Conservation (phyloP, 2,329 filamentous ascomycete genomes). For the Fusarium newnesense region DNA sequence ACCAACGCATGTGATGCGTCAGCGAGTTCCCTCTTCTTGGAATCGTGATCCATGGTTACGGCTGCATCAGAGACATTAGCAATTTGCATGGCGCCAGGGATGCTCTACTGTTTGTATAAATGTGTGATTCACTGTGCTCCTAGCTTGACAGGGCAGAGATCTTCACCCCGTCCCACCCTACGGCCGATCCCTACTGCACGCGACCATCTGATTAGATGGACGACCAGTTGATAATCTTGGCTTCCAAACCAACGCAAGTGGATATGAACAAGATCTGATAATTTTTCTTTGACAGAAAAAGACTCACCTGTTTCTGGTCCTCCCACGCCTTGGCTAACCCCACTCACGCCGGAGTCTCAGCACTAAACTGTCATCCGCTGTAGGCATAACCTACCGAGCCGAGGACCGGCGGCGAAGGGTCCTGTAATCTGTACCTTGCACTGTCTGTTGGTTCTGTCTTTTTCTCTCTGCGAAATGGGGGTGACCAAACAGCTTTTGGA, state of each 20-base stretch:
- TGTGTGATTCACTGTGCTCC: not conserved
- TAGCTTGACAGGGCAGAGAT: not conserved
- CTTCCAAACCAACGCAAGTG: slow-evolving; percentile 6
- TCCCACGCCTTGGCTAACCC: not conserved
- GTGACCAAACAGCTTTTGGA: not conserved
- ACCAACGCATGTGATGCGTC: not conserved
- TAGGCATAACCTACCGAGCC: not conserved
- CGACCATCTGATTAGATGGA: slow-evolving; percentile 25
- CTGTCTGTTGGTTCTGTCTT: slow-evolving; percentile 11
- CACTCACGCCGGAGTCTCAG: not conserved
- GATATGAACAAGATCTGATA: slow-evolving; percentile 20
- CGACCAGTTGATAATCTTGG: slow-evolving; percentile 19
- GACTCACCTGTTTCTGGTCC: not conserved
- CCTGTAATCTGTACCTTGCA: not conserved
- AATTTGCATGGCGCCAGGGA: not conserved
- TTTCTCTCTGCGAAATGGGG: not conserved
- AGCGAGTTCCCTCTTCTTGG: not conserved
- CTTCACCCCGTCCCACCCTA: not conserved
- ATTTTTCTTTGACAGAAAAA: slow-evolving; percentile 1
- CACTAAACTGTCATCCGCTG: not conserved
- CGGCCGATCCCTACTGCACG: slow-evolving; percentile 17
- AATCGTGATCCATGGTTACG: not conserved
- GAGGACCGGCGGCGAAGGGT: slow-evolving; percentile 1
- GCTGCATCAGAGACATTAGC: not conserved
- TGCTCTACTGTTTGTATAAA: not conserved